phyloP scores from a whole-genome alignment of 2,329 filamentous ascomycete genomes.

The Xenoacremonium recifei region DNA sequence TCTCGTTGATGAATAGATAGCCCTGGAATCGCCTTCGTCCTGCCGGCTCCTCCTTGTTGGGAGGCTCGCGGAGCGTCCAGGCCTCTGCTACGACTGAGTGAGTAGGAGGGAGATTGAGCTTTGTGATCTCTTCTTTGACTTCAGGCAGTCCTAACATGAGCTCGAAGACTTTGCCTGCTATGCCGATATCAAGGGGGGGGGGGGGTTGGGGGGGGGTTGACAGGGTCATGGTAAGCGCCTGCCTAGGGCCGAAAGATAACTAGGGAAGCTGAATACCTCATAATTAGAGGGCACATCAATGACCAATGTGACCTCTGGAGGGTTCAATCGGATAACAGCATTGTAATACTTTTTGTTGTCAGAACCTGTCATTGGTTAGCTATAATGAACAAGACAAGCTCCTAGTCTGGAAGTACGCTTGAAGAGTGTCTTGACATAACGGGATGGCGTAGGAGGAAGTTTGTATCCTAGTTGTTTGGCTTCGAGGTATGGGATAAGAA shows the following conservation, averaged over 20 bases:
- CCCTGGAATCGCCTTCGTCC: slow-evolving; percentile 5
- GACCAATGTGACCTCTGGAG: background rate
- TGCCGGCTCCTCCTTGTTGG: slow-evolving; percentile 2
- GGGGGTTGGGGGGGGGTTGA: no score
- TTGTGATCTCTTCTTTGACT: slow-evolving; percentile 5
- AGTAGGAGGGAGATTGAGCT: slow-evolving; percentile 5
- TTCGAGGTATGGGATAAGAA: slow-evolving; percentile 5
- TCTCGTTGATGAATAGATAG: slow-evolving; percentile 9
- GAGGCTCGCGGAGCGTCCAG: slow-evolving; percentile 6
- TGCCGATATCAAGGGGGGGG: slow-evolving; percentile 5
- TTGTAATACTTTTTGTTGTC: no score
- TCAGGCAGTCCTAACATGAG: slow-evolving; percentile 2
- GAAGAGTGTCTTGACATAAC: background rate
- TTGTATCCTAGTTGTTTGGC: slow-evolving; percentile 2
- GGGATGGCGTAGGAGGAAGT: slow-evolving; percentile 2
- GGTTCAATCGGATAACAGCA: no score
- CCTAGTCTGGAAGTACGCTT: background rate
- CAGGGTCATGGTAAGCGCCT: no score
- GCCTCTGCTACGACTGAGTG: slow-evolving; percentile 7
- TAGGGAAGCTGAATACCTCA: background rate
- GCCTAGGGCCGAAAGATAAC: slow-evolving; percentile 4
- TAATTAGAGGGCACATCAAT: background rate
- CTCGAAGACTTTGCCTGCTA: slow-evolving; percentile 2
- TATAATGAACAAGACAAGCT: slow-evolving; percentile 3
- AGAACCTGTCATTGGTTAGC: background rate